Evolutionary conservation across 805 yeast species (phyloP).

Genomic region (Hanseniaspora meyeri): DNA sequence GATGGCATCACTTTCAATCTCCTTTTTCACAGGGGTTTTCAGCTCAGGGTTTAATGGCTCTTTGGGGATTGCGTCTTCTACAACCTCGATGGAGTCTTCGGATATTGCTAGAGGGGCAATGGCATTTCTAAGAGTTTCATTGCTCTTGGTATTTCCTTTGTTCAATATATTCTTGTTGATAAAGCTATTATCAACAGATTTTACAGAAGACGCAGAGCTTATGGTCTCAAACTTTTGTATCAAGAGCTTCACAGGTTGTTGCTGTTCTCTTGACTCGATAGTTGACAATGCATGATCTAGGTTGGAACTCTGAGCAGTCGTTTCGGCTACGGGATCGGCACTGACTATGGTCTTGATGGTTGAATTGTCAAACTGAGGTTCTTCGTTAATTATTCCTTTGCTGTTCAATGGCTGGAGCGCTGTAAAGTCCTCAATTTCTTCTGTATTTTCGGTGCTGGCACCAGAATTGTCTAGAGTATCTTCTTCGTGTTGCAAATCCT

Average conservation of each 20-base stretch:
- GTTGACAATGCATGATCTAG: neutral
- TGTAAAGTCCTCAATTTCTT: neutral
- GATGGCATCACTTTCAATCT: neutral
- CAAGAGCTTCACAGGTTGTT: slow-evolving; percentile 2
- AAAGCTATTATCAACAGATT: slow-evolving; percentile 1
- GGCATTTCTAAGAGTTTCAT: neutral
- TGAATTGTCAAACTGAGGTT: neutral
- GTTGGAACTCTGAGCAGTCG: neutral
- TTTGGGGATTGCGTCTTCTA: neutral
- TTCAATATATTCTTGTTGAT: slow-evolving; percentile 6
- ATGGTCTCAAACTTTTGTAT: slow-evolving; percentile 4
- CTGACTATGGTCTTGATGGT: neutral
- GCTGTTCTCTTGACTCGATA: neutral
- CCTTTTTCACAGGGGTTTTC: neutral
- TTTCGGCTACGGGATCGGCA: neutral
- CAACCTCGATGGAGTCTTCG: neutral
- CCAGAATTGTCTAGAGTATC: neutral
- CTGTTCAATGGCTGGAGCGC: neutral
- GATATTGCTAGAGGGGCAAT: neutral
- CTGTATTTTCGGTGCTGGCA: neutral
- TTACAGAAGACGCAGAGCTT: neutral
- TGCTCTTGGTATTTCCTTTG: neutral
- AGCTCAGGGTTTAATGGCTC: neutral
- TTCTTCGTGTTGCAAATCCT: neutral
- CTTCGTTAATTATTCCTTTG: neutral